Conservation (phyloP, 2,329 filamentous ascomycete species). For the Dactylellina haptotyla region DNA sequence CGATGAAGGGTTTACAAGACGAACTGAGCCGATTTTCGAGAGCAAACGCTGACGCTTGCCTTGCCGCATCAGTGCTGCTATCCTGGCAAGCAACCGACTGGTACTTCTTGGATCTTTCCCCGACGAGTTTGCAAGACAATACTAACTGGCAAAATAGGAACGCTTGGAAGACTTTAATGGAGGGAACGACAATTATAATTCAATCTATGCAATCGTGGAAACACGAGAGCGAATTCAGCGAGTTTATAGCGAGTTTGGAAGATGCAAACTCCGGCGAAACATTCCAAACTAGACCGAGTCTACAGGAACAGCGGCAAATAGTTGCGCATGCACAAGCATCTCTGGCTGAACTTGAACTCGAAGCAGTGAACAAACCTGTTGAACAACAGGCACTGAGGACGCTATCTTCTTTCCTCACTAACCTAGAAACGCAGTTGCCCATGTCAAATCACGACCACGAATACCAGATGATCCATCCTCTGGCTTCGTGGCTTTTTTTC, state of each 20-base stretch:
- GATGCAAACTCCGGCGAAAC: constrained; percentile 70
- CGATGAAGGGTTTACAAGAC: constrained; percentile 86
- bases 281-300: constrained; percentile 71
- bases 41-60: constrained; percentile 86
- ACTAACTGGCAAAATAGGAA: constrained; percentile 71
- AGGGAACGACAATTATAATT: constrained; percentile 88
- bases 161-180: constrained; percentile 91
- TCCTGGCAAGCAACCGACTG: constrained; percentile 98
- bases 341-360: constrained; percentile 73
- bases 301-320: constrained; percentile 76
- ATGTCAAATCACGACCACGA: constrained; percentile 81
- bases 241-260: constrained; percentile 78
- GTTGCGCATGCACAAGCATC: constrained; percentile 74
- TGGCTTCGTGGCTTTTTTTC: constrained; percentile 96
- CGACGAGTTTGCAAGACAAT: constrained; percentile 39
- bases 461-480: constrained; percentile 86
- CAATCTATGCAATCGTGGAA: constrained; percentile 92
- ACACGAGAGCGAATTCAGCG: constrained; percentile 84
- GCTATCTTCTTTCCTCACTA: constrained; percentile 78
- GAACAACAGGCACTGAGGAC: constrained; percentile 75
- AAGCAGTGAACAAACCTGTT: constrained; percentile 75
- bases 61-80: constrained; percentile 88
- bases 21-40: constrained; percentile 85
- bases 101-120: constrained; percentile 67
- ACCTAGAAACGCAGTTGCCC: constrained; percentile 72